Evolutionary conservation across 371 early-diverging fungal genomes (phyloP).

Genomic region (Haplosporangium sp.): DNA sequence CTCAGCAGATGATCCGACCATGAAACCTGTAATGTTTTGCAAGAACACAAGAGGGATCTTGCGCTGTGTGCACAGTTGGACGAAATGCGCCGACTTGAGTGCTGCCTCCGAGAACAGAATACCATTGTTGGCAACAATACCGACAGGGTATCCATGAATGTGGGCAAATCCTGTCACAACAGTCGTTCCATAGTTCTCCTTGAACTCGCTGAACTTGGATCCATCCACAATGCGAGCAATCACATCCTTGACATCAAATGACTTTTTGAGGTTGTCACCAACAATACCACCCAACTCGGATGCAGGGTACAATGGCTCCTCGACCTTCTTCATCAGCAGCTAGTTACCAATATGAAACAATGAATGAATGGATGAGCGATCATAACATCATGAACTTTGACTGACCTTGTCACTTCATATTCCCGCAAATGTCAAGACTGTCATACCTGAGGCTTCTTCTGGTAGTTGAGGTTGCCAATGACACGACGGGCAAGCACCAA

Average conservation of each 20-base stretch:
- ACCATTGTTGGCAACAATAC: constrained; percentile 98
- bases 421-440: not conserved
- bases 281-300: constrained; percentile 95
- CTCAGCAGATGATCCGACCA: constrained; percentile 97
- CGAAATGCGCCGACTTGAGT: constrained; percentile 97
- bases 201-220: constrained; percentile 94
- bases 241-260: constrained; percentile 94
- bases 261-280: constrained; percentile 90
- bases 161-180: constrained; percentile 96
- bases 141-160: constrained; percentile 94
- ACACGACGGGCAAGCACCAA: constrained; percentile 87
- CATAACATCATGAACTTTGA: not conserved
- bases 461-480: constrained; percentile 86
- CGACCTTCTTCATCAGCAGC: constrained; percentile 64
- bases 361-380: not conserved
- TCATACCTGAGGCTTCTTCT: constrained; percentile 69
- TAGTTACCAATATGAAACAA: constrained; percentile 11
- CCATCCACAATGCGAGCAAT: constrained; percentile 98
- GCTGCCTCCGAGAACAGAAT: constrained; percentile 97
- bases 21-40: constrained; percentile 98
- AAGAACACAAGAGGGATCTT: constrained; percentile 94
- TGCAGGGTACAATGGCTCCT: constrained; percentile 88
- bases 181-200: constrained; percentile 92
- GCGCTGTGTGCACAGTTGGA: constrained; percentile 95
- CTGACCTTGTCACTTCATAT: too few species aligned